A percentile compares a stretch with the other conserved stretches of the same genome.
These are phyloP conservation scores for Aspergillus ochraceoroseus DNA, from an alignment of 2,329 filamentous ascomycete species.

Conservation along the genomic window DNA sequence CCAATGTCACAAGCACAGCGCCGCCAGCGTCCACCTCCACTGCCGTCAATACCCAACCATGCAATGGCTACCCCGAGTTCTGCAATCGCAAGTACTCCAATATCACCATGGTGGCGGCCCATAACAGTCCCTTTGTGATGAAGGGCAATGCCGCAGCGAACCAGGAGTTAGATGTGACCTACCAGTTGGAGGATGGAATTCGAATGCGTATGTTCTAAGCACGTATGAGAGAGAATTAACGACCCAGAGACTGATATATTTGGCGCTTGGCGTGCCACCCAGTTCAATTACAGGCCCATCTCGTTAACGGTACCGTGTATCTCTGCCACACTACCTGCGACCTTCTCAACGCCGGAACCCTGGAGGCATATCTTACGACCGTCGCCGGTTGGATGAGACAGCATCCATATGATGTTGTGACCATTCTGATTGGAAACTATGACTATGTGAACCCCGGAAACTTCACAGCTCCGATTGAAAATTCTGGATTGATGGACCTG, in stretches of 20 bases:
- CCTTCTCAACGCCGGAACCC: conserved; percentile 72
- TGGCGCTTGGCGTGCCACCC: conserved; percentile 7
- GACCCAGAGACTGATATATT: no score
- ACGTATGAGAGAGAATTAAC: no score
- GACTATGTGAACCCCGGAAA: conserved; percentile 63
- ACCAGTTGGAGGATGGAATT: conserved; percentile 71
- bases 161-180: conserved; percentile 61
- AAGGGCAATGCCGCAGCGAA: conserved; percentile 70
- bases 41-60: conserved; percentile 66
- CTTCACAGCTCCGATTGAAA: conserved; percentile 65
- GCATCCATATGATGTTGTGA: conserved; percentile 83
- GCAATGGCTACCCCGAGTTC: conserved; percentile 74
- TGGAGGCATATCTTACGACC: conserved; percentile 64
- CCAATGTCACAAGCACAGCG: conserved; percentile 46
- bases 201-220: conserved; percentile 47
- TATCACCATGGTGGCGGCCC: conserved; percentile 69
- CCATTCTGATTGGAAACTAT: conserved; percentile 78
- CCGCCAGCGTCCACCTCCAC: conserved; percentile 42
- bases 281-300: conserved; percentile 60
- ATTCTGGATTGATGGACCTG: conserved; percentile 66
- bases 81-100: conserved; percentile 74
- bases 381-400: conserved; percentile 67
- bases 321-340: conserved; percentile 85
- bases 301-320: conserved; percentile 56
- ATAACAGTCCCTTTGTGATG: conserved; percentile 75